Conservation (phyloP, 148 eudicot species). For the Limonium bicolor region DNA sequence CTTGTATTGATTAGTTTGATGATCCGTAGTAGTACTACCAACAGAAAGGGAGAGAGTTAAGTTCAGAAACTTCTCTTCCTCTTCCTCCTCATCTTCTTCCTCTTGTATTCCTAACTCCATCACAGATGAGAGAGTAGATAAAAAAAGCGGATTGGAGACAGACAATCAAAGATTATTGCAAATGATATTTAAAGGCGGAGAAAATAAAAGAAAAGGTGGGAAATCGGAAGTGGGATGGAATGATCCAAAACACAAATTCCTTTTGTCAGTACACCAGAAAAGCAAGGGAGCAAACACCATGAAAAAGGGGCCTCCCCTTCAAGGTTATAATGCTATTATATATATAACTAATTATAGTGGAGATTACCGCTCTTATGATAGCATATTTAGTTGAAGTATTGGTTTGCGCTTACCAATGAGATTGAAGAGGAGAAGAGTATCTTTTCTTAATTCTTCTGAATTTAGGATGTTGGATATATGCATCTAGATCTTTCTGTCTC, state of each 20-base stretch:
- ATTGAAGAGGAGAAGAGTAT: slow-evolving; percentile 1
- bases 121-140: slow-evolving; percentile 1
- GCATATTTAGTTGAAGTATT: not conserved
- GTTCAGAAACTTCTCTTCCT: slow-evolving; percentile 32
- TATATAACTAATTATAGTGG: not conserved
- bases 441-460: slow-evolving; percentile 3
- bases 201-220: not conserved
- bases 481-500: too few relatives aligned
- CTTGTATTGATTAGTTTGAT: not conserved
- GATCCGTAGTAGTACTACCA: not conserved
- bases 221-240: slow-evolving; percentile 14
- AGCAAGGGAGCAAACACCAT: slow-evolving; percentile 14
- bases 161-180: slow-evolving; percentile 7
- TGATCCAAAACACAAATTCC: slow-evolving; percentile 14
- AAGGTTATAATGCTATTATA: not conserved
- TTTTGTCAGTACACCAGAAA: slow-evolving; percentile 10
- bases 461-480: too few relatives aligned
- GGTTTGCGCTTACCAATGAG: slow-evolving; percentile 14
- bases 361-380: not conserved
- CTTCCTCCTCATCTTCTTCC: slow-evolving; percentile 2
- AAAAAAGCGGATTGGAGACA: slow-evolving; percentile 6
- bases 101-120: slow-evolving; percentile 30
- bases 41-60: slow-evolving; percentile 34
- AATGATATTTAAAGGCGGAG: slow-evolving; percentile 6
- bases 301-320: not conserved